Conservation (phyloP, 176 grass and related monocot species). For the Otatea glauca region DNA sequence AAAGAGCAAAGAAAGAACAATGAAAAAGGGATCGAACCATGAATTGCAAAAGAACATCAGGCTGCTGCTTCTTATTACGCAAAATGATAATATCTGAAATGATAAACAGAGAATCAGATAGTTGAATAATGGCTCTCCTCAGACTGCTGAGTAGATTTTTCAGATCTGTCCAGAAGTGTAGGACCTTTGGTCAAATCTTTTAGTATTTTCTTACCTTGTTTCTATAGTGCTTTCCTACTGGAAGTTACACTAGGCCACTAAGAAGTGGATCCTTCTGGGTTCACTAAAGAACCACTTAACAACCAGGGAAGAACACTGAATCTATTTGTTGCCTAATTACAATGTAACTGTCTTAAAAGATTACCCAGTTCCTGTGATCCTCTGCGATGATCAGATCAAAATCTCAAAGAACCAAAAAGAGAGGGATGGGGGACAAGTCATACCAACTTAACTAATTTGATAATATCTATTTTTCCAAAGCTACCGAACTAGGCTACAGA, state of each 20-base stretch:
- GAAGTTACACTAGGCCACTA: constrained; percentile 29
- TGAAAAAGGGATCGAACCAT: neutral
- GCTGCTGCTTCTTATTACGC: neutral
- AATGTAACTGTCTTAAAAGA: neutral
- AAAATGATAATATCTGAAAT: neutral
- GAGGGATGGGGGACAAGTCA: neutral
- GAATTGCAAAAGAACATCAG: neutral
- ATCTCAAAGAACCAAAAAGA: neutral
- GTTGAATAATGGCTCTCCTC: neutral
- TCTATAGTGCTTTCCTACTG: constrained; percentile 11
- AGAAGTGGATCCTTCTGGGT: neutral
- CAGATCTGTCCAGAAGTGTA: constrained; percentile 7
- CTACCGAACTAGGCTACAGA: constrained; percentile 27
- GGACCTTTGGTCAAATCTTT: constrained; percentile 12
- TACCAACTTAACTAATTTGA: constrained; percentile 7
- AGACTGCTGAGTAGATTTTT: neutral
- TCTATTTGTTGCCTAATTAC: neutral
- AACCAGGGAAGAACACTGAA: neutral
- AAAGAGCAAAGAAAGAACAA: neutral
- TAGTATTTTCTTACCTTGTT: neutral
- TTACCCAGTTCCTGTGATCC: neutral
- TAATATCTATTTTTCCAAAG: neutral
- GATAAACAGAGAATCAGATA: constrained; percentile 2
- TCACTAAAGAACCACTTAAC: constrained; percentile 1
- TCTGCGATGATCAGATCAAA: neutral